Base-by-base conservation (phyloP, 164 flowering plant species). In the Platanus orientalis region DNA sequence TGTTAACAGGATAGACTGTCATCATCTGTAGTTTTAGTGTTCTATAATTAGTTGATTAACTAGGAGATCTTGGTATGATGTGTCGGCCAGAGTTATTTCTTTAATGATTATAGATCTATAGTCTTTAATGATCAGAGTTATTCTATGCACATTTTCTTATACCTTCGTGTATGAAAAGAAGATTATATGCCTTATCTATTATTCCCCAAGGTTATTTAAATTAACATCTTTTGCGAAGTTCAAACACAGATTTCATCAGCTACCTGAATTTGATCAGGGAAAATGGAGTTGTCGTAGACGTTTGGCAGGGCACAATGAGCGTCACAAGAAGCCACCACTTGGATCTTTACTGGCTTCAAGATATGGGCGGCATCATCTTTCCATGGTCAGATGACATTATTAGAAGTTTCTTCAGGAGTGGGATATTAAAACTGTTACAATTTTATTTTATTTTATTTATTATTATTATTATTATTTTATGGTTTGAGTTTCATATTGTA, bases 231-330 rank as follows among this genome's bases (percentile, higher is more conserved):
- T 57, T 60, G 36, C 51, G 71, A 71, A 32, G 57, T 44, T 40
- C 66, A 10, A 44, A 4, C 54, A 39, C 88, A 94, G 98, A 69
- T 94, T 94, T 75, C 98, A 94, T 81, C 85, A 69, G 71, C 89
- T 94, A 62, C 62, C 87, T 49, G 98, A 90, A 74, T 94, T 94
- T 77, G 97, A 94, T 68, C 91, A 94, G 79, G 95, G 86, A 66
- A 94, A 94, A 71, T 77, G 98, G 50, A 94, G 98, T 69, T 94
- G 98, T 47, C 90, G 96, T 42, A 82, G 97, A 63, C 94, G 97
- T 67, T 75, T 94, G 42, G 97, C 97, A n/a, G 95, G 96, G 42
- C 98, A 94, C 51, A 94, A 94, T 62, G 96, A 89, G 80, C 96
- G 97, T 45, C 76, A 97, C 47, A 83, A 97, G 81, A 94, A 94